phyloP scores from a whole-genome alignment of 768 basidiomycete genomes.

The Gloeophyllum trabeum region DNA sequence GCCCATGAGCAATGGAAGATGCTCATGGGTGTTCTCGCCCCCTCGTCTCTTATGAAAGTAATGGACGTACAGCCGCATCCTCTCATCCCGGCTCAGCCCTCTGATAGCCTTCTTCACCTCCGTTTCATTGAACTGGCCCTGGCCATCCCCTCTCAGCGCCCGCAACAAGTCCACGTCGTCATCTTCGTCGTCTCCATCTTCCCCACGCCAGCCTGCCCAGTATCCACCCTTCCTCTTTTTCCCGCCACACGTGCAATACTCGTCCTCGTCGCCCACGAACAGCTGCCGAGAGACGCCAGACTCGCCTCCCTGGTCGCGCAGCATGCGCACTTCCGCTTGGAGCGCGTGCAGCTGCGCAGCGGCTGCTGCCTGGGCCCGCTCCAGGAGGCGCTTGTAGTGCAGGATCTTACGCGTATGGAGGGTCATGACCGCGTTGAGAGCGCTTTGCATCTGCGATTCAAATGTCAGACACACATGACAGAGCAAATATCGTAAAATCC shows the following conservation, averaged over 20 bases:
- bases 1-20: not conserved
- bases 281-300: conserved; percentile 7
- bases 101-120: conserved; percentile 58
- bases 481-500: not conserved
- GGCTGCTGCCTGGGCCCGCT: conserved; percentile 67
- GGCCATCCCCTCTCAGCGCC: conserved; percentile 34
- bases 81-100: conserved; percentile 49
- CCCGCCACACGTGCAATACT: conserved; percentile 45
- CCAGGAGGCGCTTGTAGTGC: conserved; percentile 69
- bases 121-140: conserved; percentile 55
- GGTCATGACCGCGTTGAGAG: conserved; percentile 26
- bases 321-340: conserved; percentile 66
- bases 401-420: conserved; percentile 46
- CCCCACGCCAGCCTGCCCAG: conserved; percentile 59
- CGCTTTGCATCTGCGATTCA: conserved; percentile 28
- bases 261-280: conserved; percentile 12
- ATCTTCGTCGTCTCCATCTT: conserved; percentile 30
- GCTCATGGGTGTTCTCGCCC: not conserved
- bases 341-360: conserved; percentile 80
- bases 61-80: conserved; percentile 62
- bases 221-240: conserved; percentile 45
- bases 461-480: not conserved
- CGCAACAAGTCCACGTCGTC: conserved; percentile 37
- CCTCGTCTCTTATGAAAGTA: too few relatives aligned
- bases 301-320: conserved; percentile 34